Evolutionary conservation across 1,139 yeast species (phyloP).

Genomic region (Hansenula anomala): DNA sequence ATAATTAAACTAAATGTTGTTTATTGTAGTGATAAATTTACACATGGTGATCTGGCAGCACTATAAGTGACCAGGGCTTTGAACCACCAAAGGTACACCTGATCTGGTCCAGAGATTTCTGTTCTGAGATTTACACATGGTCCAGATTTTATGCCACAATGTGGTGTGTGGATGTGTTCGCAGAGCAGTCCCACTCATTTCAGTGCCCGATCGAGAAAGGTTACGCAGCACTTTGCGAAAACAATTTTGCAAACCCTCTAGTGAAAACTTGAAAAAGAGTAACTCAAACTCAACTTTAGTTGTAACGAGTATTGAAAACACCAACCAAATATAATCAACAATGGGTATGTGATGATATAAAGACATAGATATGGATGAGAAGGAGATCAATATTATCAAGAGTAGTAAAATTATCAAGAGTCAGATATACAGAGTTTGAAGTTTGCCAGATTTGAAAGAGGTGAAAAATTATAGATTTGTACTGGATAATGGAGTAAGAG

Average conservation of each 20-base stretch:
- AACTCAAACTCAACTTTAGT: background rate
- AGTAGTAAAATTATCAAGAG: too few species aligned
- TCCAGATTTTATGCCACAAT: background rate
- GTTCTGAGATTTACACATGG: background rate
- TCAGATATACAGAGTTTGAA: too few species aligned
- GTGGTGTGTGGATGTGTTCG: constrained; percentile 12
- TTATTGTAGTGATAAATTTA: too few species aligned
- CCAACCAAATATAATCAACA: constrained; percentile 19
- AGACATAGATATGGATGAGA: background rate
- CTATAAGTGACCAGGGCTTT: too few species aligned
- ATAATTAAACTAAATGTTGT: too few species aligned
- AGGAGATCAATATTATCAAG: background rate
- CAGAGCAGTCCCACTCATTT: constrained; percentile 13
- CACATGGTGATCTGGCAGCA: too few species aligned
- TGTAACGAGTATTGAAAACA: background rate
- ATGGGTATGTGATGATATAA: constrained; percentile 20
- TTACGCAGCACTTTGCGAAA: constrained; percentile 11
- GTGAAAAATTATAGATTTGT: too few species aligned
- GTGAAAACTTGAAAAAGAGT: constrained; percentile 15
- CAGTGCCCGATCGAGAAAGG: constrained; percentile 3
- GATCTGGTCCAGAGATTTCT: too few species aligned
- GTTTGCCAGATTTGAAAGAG: too few species aligned
- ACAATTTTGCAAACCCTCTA: background rate
- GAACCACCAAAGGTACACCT: too few species aligned
- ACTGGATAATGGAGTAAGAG: too few species aligned